Evolutionary conservation across 2,329 filamentous ascomycete genomes (phyloP).

Genomic region (Fusarium marasasianum): DNA sequence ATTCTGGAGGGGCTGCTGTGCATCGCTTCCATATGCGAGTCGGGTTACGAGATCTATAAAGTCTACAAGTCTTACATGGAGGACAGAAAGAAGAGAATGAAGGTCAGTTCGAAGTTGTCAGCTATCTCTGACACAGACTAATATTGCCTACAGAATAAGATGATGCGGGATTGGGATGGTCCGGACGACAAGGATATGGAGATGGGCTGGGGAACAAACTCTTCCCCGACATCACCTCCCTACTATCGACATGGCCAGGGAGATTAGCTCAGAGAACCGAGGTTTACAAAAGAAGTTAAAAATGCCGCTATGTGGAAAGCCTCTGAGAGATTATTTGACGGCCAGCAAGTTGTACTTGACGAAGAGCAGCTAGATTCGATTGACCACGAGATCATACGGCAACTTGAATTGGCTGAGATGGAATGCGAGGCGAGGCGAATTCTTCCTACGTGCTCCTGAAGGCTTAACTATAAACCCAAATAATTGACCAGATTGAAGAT

Average conservation of each 20-base stretch:
- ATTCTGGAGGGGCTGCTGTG: background rate
- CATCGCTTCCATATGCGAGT: background rate
- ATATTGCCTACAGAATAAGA: background rate
- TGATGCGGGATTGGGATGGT: background rate
- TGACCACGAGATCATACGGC: background rate
- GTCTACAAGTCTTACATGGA: background rate
- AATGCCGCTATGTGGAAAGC: too few species aligned
- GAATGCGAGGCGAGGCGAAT: background rate
- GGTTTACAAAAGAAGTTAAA: accelerated
- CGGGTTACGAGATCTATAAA: background rate
- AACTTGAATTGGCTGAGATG: background rate
- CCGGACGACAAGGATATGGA: background rate
- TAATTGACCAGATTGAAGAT: background rate
- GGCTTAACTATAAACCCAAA: background rate
- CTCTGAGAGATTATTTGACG: background rate
- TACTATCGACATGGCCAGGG: background rate
- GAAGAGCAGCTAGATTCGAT: background rate
- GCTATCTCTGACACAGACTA: background rate
- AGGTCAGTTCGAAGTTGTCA: background rate
- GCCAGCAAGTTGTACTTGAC: background rate
- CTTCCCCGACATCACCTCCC: too few species aligned
- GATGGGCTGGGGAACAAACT: background rate
- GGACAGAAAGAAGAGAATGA: background rate
- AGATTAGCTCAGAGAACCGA: background rate
- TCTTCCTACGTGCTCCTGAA: accelerated